Evolutionary conservation across 1,139 yeast genomes (phyloP).

Genomic region (Pichia sp.): DNA sequence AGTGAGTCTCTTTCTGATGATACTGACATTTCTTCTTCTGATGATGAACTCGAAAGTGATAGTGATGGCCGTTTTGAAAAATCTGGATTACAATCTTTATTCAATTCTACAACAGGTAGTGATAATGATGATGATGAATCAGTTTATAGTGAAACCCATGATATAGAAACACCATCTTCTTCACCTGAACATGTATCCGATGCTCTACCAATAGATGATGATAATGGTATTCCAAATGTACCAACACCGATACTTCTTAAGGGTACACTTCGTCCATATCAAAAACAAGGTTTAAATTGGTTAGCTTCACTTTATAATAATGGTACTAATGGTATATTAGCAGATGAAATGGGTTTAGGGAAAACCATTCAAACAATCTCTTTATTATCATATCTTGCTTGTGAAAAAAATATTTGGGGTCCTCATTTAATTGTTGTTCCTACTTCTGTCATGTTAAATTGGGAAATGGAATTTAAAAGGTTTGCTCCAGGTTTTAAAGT

Average conservation of each 20-base stretch:
- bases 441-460: slow-evolving; percentile 95
- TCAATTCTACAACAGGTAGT: slow-evolving; percentile 2
- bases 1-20: slow-evolving; percentile 12
- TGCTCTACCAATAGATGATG: slow-evolving; percentile 17
- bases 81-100: slow-evolving; percentile 26
- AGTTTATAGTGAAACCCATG: slow-evolving; percentile 23
- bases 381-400: slow-evolving; percentile 78
- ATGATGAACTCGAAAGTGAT: not conserved
- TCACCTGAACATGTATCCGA: slow-evolving; percentile 22
- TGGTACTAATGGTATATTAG: slow-evolving; percentile 91
- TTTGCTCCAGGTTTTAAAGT: slow-evolving; percentile 98
- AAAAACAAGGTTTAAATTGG: slow-evolving; percentile 97
- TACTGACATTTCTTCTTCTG: not conserved
- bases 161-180: slow-evolving; percentile 23
- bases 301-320: slow-evolving; percentile 88
- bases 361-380: slow-evolving; percentile 91
- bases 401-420: slow-evolving; percentile 94
- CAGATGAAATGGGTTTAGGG: slow-evolving; percentile 99
- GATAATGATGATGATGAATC: slow-evolving; percentile 30
- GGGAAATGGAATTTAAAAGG: slow-evolving; percentile 99
- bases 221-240: slow-evolving; percentile 52
- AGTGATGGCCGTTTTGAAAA: slow-evolving; percentile 12
- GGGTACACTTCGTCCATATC: slow-evolving; percentile 85
- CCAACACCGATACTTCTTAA: slow-evolving; percentile 63
- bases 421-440: slow-evolving; percentile 97